Evolutionary conservation across 805 yeast genomes (phyloP).

Genomic region (Candida xyloterini): DNA sequence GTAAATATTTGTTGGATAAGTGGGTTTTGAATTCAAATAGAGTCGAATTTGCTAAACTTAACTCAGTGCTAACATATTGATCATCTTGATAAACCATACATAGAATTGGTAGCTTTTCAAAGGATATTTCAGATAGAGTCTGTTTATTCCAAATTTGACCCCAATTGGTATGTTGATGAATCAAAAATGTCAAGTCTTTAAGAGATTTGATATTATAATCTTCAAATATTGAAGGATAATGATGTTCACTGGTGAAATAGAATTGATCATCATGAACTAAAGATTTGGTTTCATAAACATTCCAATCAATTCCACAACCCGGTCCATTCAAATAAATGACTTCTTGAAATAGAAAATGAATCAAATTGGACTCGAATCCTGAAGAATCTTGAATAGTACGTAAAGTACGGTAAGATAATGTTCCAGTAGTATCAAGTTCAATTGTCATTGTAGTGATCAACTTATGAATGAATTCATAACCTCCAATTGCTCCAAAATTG

Average conservation of each 20-base stretch:
- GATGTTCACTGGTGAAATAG: slow-evolving; percentile 48
- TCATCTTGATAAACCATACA: slow-evolving; percentile 49
- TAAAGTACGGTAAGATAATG: slow-evolving; percentile 39
- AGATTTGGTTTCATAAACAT: slow-evolving; percentile 42
- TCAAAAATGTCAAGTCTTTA: slow-evolving; percentile 36
- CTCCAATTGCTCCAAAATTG: slow-evolving; percentile 49
- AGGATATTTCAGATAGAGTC: slow-evolving; percentile 20
- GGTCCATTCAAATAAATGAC: slow-evolving; percentile 52
- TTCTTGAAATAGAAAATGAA: slow-evolving; percentile 57
- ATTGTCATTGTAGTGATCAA: slow-evolving; percentile 39
- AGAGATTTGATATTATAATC: slow-evolving; percentile 42
- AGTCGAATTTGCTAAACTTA: slow-evolving; percentile 25
- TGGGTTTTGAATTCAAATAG: slow-evolving; percentile 35
- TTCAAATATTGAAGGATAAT: slow-evolving; percentile 47
- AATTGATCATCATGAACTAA: slow-evolving; percentile 6
- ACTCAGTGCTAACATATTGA: slow-evolving; percentile 49
- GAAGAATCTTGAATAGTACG: slow-evolving; percentile 32
- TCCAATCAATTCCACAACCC: slow-evolving; percentile 41
- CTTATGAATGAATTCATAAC: slow-evolving; percentile 45
- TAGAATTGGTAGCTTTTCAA: slow-evolving; percentile 38
- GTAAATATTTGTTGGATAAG: slow-evolving; percentile 49
- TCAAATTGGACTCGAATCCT: slow-evolving; percentile 50
- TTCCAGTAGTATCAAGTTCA: slow-evolving; percentile 37
- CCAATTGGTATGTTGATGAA: slow-evolving; percentile 35
- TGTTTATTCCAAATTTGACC: slow-evolving; percentile 21